Conservation (phyloP, 441 rosid species). For the Adansonia madagascariensis region DNA sequence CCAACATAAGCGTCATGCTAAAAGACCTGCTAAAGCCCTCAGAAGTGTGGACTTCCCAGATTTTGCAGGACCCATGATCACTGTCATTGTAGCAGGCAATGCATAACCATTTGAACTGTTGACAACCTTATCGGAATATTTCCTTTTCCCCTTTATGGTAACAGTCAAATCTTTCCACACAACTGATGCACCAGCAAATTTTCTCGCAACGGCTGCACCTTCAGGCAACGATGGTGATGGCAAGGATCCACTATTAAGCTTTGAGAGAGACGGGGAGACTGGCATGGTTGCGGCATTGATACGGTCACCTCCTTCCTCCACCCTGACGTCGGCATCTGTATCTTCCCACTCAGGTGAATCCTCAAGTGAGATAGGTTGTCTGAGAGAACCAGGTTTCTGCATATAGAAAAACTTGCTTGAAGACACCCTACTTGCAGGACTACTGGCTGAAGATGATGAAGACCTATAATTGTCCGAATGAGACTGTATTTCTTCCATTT, state of each 20-base stretch:
- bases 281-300: slow-evolving; percentile 76
- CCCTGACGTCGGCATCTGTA: slow-evolving; percentile 73
- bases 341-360: slow-evolving; percentile 99
- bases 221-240: slow-evolving; percentile 80
- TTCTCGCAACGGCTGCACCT: slow-evolving; percentile 61
- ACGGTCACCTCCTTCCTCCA: slow-evolving; percentile 81
- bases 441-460: slow-evolving; percentile 95
- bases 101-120: slow-evolving; percentile 97
- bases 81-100: slow-evolving; percentile 95
- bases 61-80: slow-evolving; percentile 98
- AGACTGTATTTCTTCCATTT: slow-evolving; percentile 97
- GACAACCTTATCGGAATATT: slow-evolving; percentile 85
- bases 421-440: slow-evolving; percentile 97
- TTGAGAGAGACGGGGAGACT: slow-evolving; percentile 81
- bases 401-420: slow-evolving; percentile 94
- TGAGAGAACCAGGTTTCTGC: slow-evolving; percentile 83
- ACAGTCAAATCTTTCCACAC: slow-evolving; percentile 98
- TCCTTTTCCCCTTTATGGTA: slow-evolving; percentile 84
- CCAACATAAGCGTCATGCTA: slow-evolving; percentile 10
- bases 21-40: slow-evolving; percentile 90
- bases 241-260: slow-evolving; percentile 83
- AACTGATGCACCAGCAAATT: slow-evolving; percentile 84
- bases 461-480: slow-evolving; percentile 96
- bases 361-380: slow-evolving; percentile 96
- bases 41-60: slow-evolving; percentile 94